Conservation (phyloP, 371 early-diverging fungal genomes). For the Apophysomyces trapeziformis region DNA sequence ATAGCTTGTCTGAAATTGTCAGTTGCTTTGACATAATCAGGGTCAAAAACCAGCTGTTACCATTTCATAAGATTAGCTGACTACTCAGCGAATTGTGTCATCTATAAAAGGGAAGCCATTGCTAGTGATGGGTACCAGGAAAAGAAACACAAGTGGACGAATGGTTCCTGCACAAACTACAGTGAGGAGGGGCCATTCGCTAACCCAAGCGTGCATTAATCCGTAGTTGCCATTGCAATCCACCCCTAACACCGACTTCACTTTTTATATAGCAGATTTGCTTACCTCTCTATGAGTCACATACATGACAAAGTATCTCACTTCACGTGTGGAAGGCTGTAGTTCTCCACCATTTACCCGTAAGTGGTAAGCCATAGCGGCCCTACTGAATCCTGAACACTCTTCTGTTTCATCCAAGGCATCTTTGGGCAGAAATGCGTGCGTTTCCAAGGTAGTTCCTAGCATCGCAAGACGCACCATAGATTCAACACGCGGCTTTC, state of each 20-base stretch:
- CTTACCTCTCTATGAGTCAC: constrained; percentile 3
- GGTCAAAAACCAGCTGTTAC: neutral
- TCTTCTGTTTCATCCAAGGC: neutral
- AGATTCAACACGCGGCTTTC: neutral
- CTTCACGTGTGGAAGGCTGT: neutral
- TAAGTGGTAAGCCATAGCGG: neutral
- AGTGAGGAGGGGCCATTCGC: no score
- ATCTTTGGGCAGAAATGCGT: neutral
- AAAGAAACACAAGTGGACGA: no score
- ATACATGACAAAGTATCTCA: neutral
- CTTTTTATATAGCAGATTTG: neutral
- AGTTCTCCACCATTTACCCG: neutral
- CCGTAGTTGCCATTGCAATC: no score
- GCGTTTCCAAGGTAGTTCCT: neutral
- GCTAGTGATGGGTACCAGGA: no score
- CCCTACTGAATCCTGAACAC: neutral
- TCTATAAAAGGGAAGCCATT: no score
- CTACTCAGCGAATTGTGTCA: no score
- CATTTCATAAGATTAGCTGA: no score
- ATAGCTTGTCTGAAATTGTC: neutral
- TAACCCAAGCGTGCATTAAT: no score
- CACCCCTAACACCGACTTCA: no score
- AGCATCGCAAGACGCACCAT: neutral
- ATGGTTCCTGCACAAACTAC: no score
- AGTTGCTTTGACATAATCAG: neutral